These are phyloP conservation scores for Auriscalpium microsporum DNA, from an alignment of 768 basidiomycete genomes.

Conservation along the genomic window DNA sequence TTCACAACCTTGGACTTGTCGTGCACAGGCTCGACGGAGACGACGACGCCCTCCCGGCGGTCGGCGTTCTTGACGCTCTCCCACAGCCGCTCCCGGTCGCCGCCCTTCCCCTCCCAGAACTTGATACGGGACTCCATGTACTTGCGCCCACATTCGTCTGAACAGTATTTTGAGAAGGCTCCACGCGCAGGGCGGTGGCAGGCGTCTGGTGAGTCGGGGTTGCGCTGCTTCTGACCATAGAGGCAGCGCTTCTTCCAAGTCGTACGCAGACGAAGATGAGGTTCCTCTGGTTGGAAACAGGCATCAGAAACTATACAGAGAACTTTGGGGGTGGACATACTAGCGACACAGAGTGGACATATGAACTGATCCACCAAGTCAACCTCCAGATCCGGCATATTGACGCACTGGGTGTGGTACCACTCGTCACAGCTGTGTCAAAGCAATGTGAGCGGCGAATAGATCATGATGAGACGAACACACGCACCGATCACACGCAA, in stretches of 20 bases:
- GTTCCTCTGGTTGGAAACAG: conserved; percentile 38
- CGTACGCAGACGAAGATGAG: conserved; percentile 51
- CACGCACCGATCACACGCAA: conserved; percentile 81
- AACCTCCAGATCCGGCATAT: conserved; percentile 71
- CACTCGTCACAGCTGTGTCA: conserved; percentile 77
- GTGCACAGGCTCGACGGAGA: conserved; percentile 21
- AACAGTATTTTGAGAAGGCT: conserved; percentile 86
- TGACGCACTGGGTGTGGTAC: conserved; percentile 85
- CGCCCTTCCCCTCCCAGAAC: conserved; percentile 53
- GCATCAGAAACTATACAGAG: conserved; percentile 1
- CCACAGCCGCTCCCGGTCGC: conserved; percentile 61
- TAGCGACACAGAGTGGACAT: conserved; percentile 70
- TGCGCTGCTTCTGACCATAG: conserved; percentile 55
- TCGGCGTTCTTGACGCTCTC: conserved; percentile 62
- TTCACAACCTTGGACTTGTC: conserved; percentile 5
- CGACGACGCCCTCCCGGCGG: conserved; percentile 62
- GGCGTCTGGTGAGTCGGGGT: conserved; percentile 53
- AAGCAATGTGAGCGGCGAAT: neutral
- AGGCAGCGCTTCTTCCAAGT: conserved; percentile 77
- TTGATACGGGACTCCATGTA: conserved; percentile 61
- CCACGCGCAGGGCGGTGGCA: conserved; percentile 80
- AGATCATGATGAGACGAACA: conserved; percentile 1
- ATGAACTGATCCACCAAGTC: conserved; percentile 91
- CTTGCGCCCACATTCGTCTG: conserved; percentile 75
- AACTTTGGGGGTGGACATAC: conserved; percentile 36